Conservation (phyloP, 345 rosid genomes). For the Conringia planisiliqua region DNA sequence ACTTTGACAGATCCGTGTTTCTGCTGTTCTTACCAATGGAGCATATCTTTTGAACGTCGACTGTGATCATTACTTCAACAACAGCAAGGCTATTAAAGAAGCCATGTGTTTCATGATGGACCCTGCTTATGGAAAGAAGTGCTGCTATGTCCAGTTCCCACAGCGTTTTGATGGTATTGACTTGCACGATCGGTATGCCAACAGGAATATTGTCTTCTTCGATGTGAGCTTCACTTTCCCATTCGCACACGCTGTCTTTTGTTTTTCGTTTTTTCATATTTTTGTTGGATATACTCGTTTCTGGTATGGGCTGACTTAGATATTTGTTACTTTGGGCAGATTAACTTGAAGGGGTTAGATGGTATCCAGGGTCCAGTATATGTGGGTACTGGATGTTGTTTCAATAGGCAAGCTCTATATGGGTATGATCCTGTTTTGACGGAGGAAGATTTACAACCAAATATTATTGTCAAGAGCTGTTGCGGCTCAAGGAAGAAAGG, state of each 20-base stretch:
- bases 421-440: constrained; percentile 98
- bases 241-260: constrained; percentile 10
- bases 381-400: constrained; percentile 99
- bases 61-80: constrained; percentile 99
- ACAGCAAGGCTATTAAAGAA: constrained; percentile 96
- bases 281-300: neutral
- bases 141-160: constrained; percentile 98
- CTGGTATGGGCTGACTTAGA: constrained; percentile 6
- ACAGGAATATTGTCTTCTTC: constrained; percentile 96
- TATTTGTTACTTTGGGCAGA: constrained; percentile 43
- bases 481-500: constrained; percentile 96
- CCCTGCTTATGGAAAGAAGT: constrained; percentile 78
- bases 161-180: constrained; percentile 99
- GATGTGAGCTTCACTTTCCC: constrained; percentile 58
- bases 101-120: constrained; percentile 99
- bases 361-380: constrained; percentile 99
- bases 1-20: constrained; percentile 83
- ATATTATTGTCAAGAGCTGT: constrained; percentile 91
- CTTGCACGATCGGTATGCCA: constrained; percentile 99
- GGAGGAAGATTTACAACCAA: constrained; percentile 92
- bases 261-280: neutral
- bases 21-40: constrained; percentile 98
- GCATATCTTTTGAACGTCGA: constrained; percentile 97
- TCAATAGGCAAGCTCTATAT: constrained; percentile 96
- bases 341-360: constrained; percentile 96